phyloP scores from a whole-genome alignment of 2,329 filamentous ascomycete species.

The Sporothrix brasiliensis region DNA sequence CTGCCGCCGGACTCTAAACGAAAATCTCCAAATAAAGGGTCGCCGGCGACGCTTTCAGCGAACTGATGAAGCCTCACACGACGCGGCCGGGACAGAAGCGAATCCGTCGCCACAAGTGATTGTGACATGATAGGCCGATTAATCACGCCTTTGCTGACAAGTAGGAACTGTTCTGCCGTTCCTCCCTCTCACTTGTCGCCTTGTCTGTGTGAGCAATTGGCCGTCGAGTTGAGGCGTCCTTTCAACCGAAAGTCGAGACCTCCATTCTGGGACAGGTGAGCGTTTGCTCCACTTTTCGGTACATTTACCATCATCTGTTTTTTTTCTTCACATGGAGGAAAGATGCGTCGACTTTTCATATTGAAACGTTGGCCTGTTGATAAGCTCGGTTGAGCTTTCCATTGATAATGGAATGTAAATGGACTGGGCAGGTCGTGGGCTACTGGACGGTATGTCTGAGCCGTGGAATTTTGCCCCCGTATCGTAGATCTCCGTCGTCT shows the following conservation, averaged over 20 bases:
- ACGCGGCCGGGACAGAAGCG: slow-evolving; percentile 25
- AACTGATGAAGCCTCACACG: slow-evolving; percentile 25
- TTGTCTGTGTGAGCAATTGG: neutral
- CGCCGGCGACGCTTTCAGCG: neutral
- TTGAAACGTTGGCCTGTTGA: too few relatives aligned
- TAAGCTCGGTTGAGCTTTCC: too few relatives aligned
- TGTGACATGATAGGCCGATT: slow-evolving; percentile 5
- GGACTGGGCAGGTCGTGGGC: too few relatives aligned
- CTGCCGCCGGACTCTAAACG: slow-evolving; percentile 29
- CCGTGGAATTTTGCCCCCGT: too few relatives aligned
- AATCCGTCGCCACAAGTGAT: neutral
- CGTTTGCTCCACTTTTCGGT: too few relatives aligned
- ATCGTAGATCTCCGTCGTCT: too few relatives aligned
- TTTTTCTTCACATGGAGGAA: too few relatives aligned
- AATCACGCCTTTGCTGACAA: slow-evolving; percentile 19
- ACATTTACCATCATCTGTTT: too few relatives aligned
- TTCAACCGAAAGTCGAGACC: neutral
- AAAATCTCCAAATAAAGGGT: slow-evolving; percentile 6
- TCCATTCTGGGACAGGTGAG: too few relatives aligned
- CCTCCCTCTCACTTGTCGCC: slow-evolving; percentile 7
- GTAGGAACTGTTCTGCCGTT: neutral
- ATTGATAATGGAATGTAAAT: too few relatives aligned
- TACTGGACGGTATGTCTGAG: too few relatives aligned
- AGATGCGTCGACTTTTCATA: too few relatives aligned
- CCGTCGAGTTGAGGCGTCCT: neutral